Percentiles rank a stretch among this genome's conserved stretches.
These are phyloP conservation scores for Fibroporia radiculosa DNA, from an alignment of 768 basidiomycete genomes.

Conservation along the genomic window DNA sequence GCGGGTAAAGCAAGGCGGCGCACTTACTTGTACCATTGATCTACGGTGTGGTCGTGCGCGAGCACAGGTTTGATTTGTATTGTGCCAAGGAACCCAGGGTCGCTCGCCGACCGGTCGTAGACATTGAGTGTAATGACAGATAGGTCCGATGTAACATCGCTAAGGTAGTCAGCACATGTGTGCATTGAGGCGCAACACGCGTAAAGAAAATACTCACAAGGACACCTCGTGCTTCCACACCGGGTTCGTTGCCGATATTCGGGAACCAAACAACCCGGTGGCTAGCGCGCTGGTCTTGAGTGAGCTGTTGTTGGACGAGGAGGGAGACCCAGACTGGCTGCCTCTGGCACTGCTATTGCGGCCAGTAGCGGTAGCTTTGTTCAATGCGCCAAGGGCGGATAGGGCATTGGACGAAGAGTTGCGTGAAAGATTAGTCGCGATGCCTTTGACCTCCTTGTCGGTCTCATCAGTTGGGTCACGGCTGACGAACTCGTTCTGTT, in stretches of 20 bases:
- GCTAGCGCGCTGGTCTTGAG: constrained; percentile 9
- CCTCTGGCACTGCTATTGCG: constrained; percentile 9
- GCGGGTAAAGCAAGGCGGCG: constrained; percentile 4
- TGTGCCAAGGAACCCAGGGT: constrained; percentile 85
- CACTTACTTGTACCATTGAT: constrained; percentile 94
- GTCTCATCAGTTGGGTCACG: constrained; percentile 80
- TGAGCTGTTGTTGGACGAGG: constrained; percentile 20
- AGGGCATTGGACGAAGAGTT: constrained; percentile 58
- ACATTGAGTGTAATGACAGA: constrained; percentile 83
- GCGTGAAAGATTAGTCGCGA: constrained; percentile 49
- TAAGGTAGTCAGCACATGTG: constrained; percentile 25
- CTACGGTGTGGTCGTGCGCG: constrained; percentile 89
- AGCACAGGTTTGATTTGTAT: constrained; percentile 88
- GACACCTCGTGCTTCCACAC: constrained; percentile 99
- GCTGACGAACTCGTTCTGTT: constrained; percentile 97
- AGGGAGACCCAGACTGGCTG: constrained; percentile 18
- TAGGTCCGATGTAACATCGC: constrained; percentile 88
- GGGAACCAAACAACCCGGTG: constrained; percentile 44
- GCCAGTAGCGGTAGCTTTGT: constrained; percentile 18
- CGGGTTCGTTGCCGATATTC: constrained; percentile 76
- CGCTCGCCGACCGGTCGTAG: constrained; percentile 79
- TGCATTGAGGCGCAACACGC: neutral
- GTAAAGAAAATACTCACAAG: constrained; percentile 58
- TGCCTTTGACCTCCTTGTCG: constrained; percentile 86
- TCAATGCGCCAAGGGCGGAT: constrained; percentile 58